Evolutionary conservation across 345 rosid genomes (phyloP).

Genomic region (Eucalyptus tenuipes): DNA sequence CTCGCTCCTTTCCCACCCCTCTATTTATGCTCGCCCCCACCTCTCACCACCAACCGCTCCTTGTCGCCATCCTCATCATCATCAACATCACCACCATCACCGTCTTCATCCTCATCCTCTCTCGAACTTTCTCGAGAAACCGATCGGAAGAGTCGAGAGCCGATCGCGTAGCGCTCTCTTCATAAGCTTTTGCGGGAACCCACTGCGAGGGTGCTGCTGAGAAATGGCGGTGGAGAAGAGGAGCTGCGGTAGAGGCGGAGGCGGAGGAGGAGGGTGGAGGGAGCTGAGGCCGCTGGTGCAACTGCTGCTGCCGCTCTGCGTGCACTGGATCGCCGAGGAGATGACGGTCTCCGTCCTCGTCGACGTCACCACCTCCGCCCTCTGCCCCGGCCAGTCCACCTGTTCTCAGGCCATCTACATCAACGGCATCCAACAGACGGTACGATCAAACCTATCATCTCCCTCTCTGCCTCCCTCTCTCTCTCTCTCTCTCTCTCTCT

Average conservation of each 20-base stretch:
- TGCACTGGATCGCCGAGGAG: conserved; percentile 46
- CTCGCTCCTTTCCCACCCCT: neutral
- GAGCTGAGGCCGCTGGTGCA: conserved; percentile 32
- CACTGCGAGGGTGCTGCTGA: neutral
- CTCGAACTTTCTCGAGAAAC: neutral
- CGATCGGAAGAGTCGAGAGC: neutral
- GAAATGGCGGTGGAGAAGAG: neutral
- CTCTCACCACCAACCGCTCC: neutral
- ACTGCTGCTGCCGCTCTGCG: conserved; percentile 29
- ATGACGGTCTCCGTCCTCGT: conserved; percentile 59
- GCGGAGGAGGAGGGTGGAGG: conserved; percentile 8
- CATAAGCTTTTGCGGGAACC: neutral
- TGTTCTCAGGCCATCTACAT: conserved; percentile 41
- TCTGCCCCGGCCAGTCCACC: conserved; percentile 34
- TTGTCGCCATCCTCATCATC: neutral
- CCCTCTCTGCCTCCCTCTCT: neutral
- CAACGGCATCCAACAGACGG: conserved; percentile 46
- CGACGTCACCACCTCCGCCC: conserved; percentile 33
- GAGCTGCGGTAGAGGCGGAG: conserved; percentile 1
- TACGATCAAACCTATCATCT: neutral
- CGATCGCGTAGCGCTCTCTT: neutral
- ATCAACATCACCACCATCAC: neutral
- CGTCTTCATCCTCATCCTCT: neutral
- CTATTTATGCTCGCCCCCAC: neutral
- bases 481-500: neutral